A percentile compares a stretch with the other conserved stretches of the same genome.
phyloP scores from a whole-genome alignment of 495 filamentous ascomycete genomes.

The Trichoderma virens region DNA sequence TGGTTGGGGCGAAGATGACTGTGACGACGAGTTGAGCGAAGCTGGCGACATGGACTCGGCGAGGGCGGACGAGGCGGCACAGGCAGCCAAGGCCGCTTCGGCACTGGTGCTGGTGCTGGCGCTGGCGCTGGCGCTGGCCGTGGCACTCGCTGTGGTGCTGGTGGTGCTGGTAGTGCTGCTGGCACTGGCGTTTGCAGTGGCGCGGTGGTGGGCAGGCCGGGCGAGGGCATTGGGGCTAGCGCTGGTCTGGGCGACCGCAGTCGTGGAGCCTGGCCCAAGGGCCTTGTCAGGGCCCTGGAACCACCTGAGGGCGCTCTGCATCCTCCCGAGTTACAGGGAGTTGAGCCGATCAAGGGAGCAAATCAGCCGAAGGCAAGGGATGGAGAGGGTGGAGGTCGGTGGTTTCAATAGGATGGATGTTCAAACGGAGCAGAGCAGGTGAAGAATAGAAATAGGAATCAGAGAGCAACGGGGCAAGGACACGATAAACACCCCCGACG shows the following conservation, averaged over 20 bases:
- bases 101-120: background rate
- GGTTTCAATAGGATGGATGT: no score
- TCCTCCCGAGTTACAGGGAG: background rate
- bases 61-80: conserved; percentile 2
- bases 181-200: background rate
- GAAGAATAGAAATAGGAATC: no score
- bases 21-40: conserved; percentile 21
- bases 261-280: conserved; percentile 1
- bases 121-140: background rate
- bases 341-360: no score
- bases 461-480: no score
- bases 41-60: conserved; percentile 7
- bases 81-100: background rate
- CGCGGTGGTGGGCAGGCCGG: background rate
- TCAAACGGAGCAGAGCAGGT: no score
- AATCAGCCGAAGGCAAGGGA: no score
- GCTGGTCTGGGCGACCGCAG: conserved; percentile 2
- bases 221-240: background rate
- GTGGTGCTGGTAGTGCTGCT: background rate
- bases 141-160: background rate
- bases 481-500: no score
- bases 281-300: conserved; percentile 3
- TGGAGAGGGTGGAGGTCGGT: no score
- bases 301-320: conserved; percentile 6
- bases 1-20: conserved; percentile 33